phyloP scores from a whole-genome alignment of 306 rosid genomes.

The Fragaria iinumae region DNA sequence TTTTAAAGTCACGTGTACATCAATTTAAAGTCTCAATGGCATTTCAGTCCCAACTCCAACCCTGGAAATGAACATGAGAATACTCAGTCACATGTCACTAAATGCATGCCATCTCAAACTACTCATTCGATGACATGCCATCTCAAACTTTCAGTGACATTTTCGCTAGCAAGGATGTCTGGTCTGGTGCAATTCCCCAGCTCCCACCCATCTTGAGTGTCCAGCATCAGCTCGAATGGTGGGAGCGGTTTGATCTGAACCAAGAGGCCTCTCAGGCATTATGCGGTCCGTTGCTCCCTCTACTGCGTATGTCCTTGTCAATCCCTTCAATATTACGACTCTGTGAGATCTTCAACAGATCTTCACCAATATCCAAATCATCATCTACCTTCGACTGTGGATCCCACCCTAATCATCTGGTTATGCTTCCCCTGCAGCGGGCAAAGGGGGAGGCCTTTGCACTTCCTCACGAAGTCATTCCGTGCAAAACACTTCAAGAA shows the following conservation, averaged over 20 bases:
- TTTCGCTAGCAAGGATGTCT: constrained; percentile 47
- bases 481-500: constrained; percentile 77
- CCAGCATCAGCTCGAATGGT: constrained; percentile 71
- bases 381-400: constrained; percentile 86
- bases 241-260: constrained; percentile 72
- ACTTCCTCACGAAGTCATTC: constrained; percentile 78
- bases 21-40: constrained; percentile 24
- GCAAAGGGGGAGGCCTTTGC: constrained; percentile 42
- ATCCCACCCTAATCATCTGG: constrained; percentile 51
- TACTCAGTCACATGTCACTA: constrained; percentile 9
- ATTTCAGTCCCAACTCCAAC: constrained; percentile 11
- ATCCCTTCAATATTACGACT: constrained; percentile 75
- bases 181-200: constrained; percentile 73
- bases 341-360: constrained; percentile 85
- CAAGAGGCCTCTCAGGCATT: constrained; percentile 54
- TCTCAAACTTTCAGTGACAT: constrained; percentile 65
- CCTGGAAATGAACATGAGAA: neutral
- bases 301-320: constrained; percentile 59
- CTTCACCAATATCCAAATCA: constrained; percentile 86
- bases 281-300: constrained; percentile 68
- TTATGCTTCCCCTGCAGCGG: constrained; percentile 38
- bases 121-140: constrained; percentile 41
- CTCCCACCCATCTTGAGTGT: constrained; percentile 78
- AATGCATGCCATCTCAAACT: constrained; percentile 23
- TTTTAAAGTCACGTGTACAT: constrained; percentile 2